phyloP scores from a whole-genome alignment of 73 alveolate species.

The Paramecium primaurelia region DNA sequence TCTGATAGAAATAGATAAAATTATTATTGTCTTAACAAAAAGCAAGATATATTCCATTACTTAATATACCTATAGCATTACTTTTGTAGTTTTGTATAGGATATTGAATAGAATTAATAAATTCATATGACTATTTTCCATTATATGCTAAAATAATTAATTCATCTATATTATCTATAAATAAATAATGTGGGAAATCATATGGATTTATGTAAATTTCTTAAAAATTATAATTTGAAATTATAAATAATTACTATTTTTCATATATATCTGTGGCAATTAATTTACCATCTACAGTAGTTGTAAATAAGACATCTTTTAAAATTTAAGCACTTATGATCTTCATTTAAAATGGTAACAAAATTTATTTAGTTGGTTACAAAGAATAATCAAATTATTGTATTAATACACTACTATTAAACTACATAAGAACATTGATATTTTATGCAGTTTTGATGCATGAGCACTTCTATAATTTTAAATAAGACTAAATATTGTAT shows the following conservation, averaged over 20 bases:
- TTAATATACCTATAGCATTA: neutral
- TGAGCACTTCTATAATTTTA: neutral
- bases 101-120: too few species aligned
- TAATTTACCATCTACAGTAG: neutral
- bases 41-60: neutral
- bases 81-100: neutral
- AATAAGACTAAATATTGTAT: neutral
- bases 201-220: neutral
- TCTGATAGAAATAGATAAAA: neutral
- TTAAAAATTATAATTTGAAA: neutral
- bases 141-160: neutral
- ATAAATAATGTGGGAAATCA: neutral
- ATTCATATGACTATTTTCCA: neutral
- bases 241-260: too few species aligned
- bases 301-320: too few species aligned
- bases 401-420: too few species aligned
- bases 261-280: neutral
- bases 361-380: neutral
- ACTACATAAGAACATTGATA: neutral
- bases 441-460: neutral
- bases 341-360: too few species aligned
- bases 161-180: neutral
- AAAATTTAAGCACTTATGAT: neutral
- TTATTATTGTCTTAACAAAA: too few species aligned
- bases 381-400: too few species aligned